Percentiles rank a stretch among this genome's conserved stretches.
These are phyloP conservation scores for Ammopiptanthus mongolicus DNA, from an alignment of 306 rosid genomes.

Conservation along the genomic window DNA sequence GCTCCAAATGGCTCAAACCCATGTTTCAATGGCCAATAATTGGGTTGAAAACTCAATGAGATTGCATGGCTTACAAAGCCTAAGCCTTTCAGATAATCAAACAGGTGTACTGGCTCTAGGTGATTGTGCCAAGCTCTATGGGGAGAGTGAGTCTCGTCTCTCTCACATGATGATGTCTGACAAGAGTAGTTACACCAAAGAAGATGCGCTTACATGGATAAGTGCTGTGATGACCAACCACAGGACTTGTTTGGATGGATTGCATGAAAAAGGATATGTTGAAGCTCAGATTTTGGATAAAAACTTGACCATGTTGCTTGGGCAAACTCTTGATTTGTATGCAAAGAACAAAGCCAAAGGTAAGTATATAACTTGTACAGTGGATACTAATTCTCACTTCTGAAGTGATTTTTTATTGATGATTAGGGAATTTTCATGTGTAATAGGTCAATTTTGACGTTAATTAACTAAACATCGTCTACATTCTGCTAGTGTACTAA, in stretches of 20 bases:
- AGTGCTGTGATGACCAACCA: constrained; percentile 54
- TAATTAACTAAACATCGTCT: constrained; percentile 2
- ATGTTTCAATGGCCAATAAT: constrained; percentile 29
- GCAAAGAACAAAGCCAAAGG: constrained; percentile 20
- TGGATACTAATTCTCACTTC: not conserved
- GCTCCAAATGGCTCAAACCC: constrained; percentile 32
- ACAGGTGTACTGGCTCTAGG: constrained; percentile 18
- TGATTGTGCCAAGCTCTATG: constrained; percentile 58
- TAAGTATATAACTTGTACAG: not conserved
- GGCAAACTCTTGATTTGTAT: constrained; percentile 41
- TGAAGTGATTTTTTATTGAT: not conserved
- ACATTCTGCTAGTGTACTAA: not conserved
- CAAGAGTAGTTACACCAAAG: constrained; percentile 1
- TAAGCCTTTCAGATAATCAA: not conserved
- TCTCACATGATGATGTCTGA: constrained; percentile 29
- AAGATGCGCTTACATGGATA: constrained; percentile 51
- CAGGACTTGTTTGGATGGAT: constrained; percentile 47
- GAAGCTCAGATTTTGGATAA: constrained; percentile 7
- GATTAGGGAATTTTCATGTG: not conserved
- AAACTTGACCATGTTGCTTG: constrained; percentile 40
- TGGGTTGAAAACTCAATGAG: constrained; percentile 23
- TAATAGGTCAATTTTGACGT: not conserved
- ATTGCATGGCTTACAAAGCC: not conserved
- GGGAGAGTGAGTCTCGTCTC: constrained; percentile 46
- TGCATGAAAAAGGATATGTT: constrained; percentile 36